phyloP scores from a whole-genome alignment of 2,329 filamentous ascomycete species.

The Xylaria sp. region DNA sequence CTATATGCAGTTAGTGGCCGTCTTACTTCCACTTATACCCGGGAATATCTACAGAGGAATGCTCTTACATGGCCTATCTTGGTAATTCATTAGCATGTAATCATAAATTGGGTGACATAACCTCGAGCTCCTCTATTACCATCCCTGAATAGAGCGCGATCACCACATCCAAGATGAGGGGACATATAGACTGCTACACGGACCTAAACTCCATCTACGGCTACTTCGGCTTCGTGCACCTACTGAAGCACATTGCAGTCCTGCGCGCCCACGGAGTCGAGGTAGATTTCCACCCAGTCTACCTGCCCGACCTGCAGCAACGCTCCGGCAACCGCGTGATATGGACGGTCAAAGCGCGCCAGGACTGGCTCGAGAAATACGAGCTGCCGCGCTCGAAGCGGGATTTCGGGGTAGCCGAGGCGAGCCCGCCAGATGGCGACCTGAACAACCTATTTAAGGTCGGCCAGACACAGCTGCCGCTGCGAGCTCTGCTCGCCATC shows the following conservation, averaged over 20 bases:
- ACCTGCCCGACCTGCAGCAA: slow-evolving; percentile 21
- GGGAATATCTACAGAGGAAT: too few relatives aligned
- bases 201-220: slow-evolving; percentile 32
- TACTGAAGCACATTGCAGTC: slow-evolving; percentile 1
- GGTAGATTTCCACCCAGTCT: slow-evolving; percentile 30
- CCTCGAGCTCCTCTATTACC: too few relatives aligned
- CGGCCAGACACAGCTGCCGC: slow-evolving; percentile 22
- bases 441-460: slow-evolving; percentile 24
- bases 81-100: too few relatives aligned
- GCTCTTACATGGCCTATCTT: too few relatives aligned
- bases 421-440: slow-evolving; percentile 17
- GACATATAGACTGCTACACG: slow-evolving; percentile 30
- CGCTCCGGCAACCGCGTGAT: slow-evolving; percentile 29
- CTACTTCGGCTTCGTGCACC: slow-evolving; percentile 27
- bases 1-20: not conserved
- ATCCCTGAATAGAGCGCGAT: too few relatives aligned
- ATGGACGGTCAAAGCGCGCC: slow-evolving; percentile 29
- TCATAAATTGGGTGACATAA: too few relatives aligned
- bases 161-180: slow-evolving; percentile 8
- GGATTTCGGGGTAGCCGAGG: slow-evolving; percentile 26
- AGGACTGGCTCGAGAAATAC: slow-evolving; percentile 32
- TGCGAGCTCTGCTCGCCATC: slow-evolving; percentile 25
- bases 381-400: slow-evolving; percentile 32
- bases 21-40: too few relatives aligned
- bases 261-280: slow-evolving; percentile 20